Conservation (phyloP, 2,329 filamentous ascomycete genomes). For the Aspergillus sp. region DNA sequence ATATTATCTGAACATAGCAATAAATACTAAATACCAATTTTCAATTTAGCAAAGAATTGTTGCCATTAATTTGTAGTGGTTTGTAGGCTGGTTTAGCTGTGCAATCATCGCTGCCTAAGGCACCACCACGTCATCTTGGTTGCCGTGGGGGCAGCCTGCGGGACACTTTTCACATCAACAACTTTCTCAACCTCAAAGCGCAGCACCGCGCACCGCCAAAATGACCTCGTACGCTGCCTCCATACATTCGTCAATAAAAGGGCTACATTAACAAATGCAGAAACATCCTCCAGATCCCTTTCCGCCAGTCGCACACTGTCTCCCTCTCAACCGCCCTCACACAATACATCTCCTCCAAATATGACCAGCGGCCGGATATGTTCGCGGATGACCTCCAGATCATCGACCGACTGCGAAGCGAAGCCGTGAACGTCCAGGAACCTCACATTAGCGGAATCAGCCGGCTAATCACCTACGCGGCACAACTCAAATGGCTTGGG, state of each 20-base stretch:
- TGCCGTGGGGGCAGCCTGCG: conserved; percentile 27
- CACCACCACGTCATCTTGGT: conserved; percentile 30
- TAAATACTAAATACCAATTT: background rate
- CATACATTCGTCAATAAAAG: background rate
- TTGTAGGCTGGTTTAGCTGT: background rate
- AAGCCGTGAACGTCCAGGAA: conserved; percentile 87
- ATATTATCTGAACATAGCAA: background rate
- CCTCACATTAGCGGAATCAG: conserved; percentile 81
- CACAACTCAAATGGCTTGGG: conserved; percentile 87
- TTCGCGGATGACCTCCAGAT: conserved; percentile 84
- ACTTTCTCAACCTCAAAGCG: conserved; percentile 6
- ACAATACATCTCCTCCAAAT: conserved; percentile 95
- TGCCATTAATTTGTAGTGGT: background rate
- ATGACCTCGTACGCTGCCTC: conserved; percentile 37
- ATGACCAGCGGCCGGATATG: conserved; percentile 98
- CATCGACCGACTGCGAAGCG: conserved; percentile 77
- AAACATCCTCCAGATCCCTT: conserved; percentile 71
- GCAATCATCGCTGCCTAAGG: conserved; percentile 24
- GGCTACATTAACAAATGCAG: conserved; percentile 24
- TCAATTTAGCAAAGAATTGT: background rate
- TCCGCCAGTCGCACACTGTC: conserved; percentile 78
- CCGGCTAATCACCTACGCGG: conserved; percentile 88
- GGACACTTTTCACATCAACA: conserved; percentile 31
- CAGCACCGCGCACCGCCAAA: conserved; percentile 13
- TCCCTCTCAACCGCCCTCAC: conserved; percentile 80